Evolutionary conservation across 805 yeast genomes (phyloP).

Genomic region (Saccharomyces kudriavzevii): DNA sequence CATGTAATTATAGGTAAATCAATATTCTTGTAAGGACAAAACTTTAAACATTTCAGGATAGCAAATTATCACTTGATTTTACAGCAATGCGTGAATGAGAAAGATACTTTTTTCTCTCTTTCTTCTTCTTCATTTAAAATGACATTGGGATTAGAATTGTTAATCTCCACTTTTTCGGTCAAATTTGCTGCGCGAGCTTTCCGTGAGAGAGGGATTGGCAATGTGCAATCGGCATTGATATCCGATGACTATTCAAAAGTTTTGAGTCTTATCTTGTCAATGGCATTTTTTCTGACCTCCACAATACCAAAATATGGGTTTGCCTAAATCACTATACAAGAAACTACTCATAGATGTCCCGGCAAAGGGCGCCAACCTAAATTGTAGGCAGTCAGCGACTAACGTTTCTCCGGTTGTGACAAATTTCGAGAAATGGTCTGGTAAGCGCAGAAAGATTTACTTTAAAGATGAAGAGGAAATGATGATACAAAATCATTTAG

Average conservation of each 20-base stretch:
- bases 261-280: neutral
- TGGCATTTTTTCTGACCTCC: neutral
- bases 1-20: neutral
- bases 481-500: neutral
- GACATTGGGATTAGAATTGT: neutral
- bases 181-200: neutral
- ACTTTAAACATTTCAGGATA: neutral
- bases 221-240: neutral
- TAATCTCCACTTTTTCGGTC: neutral
- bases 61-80: neutral
- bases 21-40: too few species aligned
- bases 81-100: neutral
- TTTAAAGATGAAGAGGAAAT: conserved; percentile 5
- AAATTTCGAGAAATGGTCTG: conserved; percentile 32
- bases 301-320: neutral
- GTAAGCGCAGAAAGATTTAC: conserved; percentile 19
- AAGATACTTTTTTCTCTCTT: neutral
- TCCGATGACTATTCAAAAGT: neutral
- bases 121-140: neutral
- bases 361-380: neutral
- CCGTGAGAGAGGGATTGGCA: neutral
- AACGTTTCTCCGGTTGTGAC: conserved; percentile 19
- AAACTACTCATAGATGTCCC: neutral
- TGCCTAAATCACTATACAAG: neutral
- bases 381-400: neutral